Evolutionary conservation across 345 rosid species (phyloP).

Genomic region (Iberis pinnata): DNA sequence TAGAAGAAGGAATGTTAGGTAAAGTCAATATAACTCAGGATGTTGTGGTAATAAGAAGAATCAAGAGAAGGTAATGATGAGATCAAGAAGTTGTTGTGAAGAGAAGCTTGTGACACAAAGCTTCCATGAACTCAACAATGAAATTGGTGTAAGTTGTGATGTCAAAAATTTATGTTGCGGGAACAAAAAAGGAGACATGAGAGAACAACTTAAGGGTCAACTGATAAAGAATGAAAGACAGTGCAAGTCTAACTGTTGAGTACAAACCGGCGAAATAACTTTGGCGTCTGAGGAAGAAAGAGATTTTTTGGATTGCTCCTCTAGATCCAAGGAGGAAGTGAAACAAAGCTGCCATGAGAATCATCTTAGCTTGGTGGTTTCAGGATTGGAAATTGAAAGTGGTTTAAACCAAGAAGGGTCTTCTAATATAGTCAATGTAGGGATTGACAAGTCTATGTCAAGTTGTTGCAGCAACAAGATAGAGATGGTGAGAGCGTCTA

Average conservation of each 20-base stretch:
- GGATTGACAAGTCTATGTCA: constrained; percentile 1
- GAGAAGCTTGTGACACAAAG: too few relatives aligned
- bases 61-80: not conserved
- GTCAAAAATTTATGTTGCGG: too few relatives aligned
- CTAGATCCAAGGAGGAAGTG: constrained; percentile 9
- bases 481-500: too few relatives aligned
- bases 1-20: constrained; percentile 30
- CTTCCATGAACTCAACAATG: too few relatives aligned
- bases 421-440: not conserved
- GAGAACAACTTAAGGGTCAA: too few relatives aligned
- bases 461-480: too few relatives aligned
- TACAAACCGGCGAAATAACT: constrained; percentile 7
- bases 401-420: not conserved
- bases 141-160: too few relatives aligned
- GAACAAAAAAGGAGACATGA: too few relatives aligned
- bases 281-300: not conserved
- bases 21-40: constrained; percentile 20
- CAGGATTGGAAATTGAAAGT: not conserved
- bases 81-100: not conserved
- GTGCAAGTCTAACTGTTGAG: constrained; percentile 16
- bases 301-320: not conserved
- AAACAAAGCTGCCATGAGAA: constrained; percentile 14
- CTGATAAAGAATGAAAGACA: not conserved
- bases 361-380: too few relatives aligned
- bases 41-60: constrained; percentile 1